Evolutionary conservation across 768 basidiomycete genomes (phyloP), one percentile per base, ranked within the genome.

Genomic region (Leccinum longicurvipes): DNA sequence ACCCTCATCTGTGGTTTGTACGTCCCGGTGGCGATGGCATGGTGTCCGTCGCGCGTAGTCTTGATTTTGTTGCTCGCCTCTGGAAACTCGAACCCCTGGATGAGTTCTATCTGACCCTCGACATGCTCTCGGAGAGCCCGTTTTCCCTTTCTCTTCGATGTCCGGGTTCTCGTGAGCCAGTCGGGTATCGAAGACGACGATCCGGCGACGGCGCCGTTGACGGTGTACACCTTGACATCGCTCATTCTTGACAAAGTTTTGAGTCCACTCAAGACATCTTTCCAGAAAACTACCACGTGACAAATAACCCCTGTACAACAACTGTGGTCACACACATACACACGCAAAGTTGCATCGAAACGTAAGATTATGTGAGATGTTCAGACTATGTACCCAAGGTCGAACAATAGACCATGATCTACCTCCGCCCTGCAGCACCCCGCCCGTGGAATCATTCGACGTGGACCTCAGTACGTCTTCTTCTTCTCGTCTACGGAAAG

Each of bases 401-500:
- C 49, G 42, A 39, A 29, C 17, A 47, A 54, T 12, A 32, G 39
- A 47, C 50, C 61, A 53, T 47, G 25, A n/a, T 60, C 39, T 51
- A 63, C 55, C 55, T 42, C 55, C 29, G 17, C 47, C 32, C 41
- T 41, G 42, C 46, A 48, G 55, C 31, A 45, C 42, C 28, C 8
- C 15, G 47, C 53, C 53, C 51, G 25, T 24, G 31, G 23, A 44
- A 36, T 39, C 15, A 48, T 41, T 17, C 29, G 25, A 4, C 11
- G 19, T 25, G 19, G 39, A 23, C 55, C 34, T 69, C 63, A 93
- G 64, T 82, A 93, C 21, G 86, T 93, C 82, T 98, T 98, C 82
- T 99, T 99, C 82, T 98, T 98, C 80, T 98, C 95, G 74, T 98
- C 97, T 58, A 98, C 91, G 4, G 95, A 98, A 58, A 98, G 80